Evolutionary conservation across 192 early-diverging fungal species (phyloP), one percentile per base, ranked within the genome.

Genomic region (Gorgonomyces haynaldii): DNA sequence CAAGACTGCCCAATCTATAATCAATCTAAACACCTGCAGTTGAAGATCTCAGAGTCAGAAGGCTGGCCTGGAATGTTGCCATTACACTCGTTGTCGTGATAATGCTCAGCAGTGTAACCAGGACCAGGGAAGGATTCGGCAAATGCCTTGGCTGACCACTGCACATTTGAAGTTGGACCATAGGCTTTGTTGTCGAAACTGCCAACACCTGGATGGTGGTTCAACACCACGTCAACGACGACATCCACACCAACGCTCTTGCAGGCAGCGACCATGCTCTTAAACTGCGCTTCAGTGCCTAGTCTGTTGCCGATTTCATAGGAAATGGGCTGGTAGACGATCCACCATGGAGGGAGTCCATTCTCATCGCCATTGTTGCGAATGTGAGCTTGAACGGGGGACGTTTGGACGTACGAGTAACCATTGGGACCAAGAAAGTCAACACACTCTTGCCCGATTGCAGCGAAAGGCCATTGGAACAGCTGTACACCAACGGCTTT

Each of bases 51-150:
- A 15, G 10, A 34, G 32, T 34, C 32, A 15, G 10, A 15, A 9
- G 32, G 15, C 10, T 49, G 13, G 35, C 28, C 46, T n/a, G 25
- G 25, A 12, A 36, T 17, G 6, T 49, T 13, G 10, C n/a, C 21
- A 24, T 41, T 13, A 20, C 46, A 49, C 2, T 13, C 35, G 15
- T n/a, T 19, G 17, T 49, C 46, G 21, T 49, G 46, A 16, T 35
- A 49, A 16, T 49, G 46, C 32, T 35, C 37, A n/a, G 46, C 46
- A 4, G 17, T 49, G 27, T 49, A 49, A 8, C 46, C 46, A n/a
- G 34, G 23, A n/a, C 35, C 46, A 35, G 46, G 46, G 19, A 35
- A 37, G 32, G 13, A 26, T 36, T 49, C 31, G 8, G 31, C 35
- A 34, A 49, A 49, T 7, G 23, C 13, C 21, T 32, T 16, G 16